A percentile compares a stretch with the other conserved stretches of the same genome.
Evolutionary conservation across 345 rosid species (phyloP).

Genomic region (Citrus unshiu): DNA sequence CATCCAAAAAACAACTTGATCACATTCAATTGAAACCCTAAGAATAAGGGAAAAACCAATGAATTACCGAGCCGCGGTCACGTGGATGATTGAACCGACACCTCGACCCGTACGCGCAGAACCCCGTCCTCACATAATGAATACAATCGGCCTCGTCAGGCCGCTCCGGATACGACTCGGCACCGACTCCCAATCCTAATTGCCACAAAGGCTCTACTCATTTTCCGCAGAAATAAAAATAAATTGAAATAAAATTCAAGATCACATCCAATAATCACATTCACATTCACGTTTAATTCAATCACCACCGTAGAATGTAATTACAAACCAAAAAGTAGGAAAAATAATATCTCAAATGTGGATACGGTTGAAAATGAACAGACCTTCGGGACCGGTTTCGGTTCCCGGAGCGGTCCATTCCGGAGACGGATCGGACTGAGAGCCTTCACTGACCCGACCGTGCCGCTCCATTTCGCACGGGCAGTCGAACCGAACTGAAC

Average conservation of each 20-base stretch:
- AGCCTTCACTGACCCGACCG: conserved; percentile 50
- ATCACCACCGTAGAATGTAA: conserved; percentile 1
- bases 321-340: conserved; percentile 22
- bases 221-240: conserved; percentile 17
- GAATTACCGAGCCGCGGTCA: conserved; percentile 65
- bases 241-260: conserved; percentile 6
- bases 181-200: conserved; percentile 48
- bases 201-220: conserved; percentile 73
- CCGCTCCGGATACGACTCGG: conserved; percentile 72
- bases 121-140: conserved; percentile 74
- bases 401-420: conserved; percentile 57
- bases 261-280: conserved; percentile 1
- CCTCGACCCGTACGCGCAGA: conserved; percentile 74
- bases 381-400: conserved; percentile 74
- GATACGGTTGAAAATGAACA: conserved; percentile 2
- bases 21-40: conserved; percentile 24
- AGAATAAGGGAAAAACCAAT: conserved; percentile 7
- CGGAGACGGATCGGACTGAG: conserved; percentile 66
- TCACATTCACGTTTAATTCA: conserved; percentile 15
- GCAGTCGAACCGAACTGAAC: conserved; percentile 13
- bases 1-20: background rate
- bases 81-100: conserved; percentile 98
- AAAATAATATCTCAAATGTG: conserved; percentile 17
- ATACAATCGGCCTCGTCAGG: conserved; percentile 75
- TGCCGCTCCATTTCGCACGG: conserved; percentile 55